Evolutionary conservation across 331 rosid genomes (phyloP), one percentile per base, ranked within the genome.

Genomic region (Malus hybrid): DNA sequence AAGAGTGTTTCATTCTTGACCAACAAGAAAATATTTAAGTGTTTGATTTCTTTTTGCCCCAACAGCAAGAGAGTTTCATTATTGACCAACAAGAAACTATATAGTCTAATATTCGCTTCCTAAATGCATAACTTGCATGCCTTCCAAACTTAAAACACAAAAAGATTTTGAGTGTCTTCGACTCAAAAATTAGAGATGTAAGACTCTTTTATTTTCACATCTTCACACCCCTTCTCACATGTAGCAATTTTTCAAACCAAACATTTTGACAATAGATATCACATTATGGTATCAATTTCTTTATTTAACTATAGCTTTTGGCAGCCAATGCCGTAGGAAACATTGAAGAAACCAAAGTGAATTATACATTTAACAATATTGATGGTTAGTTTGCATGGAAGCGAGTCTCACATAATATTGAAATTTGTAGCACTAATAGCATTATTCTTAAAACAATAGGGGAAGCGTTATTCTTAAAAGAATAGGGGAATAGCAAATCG

Each of bases 121-220:
- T 73, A 19, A 62, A 63, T 76, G 79, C 81, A 79, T 78, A 67
- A 75, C 18, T 75, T 79, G 78, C 83, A 50, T 84, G 83, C 39
- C 68, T 69, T 68, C 46, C 48, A 32, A 44, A 70, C 24, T 32
- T 68, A 13, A 39, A 39, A n/a, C 30, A 28, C 34, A 26, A 20
- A 66, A 34, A 72, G 4, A 62, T 19, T 34, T 56, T 69, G 76
- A 77, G 82, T 74, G 73, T 58, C 75, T 84, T 74, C 20, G 53
- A 77, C 87, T 80, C 75, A 30, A 84, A 80, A 76, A 16, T 73
- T 32, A 63, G 65, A 72, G 48, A 63, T 76, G 50, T 70, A 24
- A 36, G 44, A 36, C 44, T 36, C 10, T 36, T 36, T 36, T 36
- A 2, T 36, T 1, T 7, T 36, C 44, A 36, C 11, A 36, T 36